A percentile compares a stretch with the other conserved stretches of the same genome.
phyloP scores from a whole-genome alignment of 2,329 filamentous ascomycete species.

The Penicillium sp. region DNA sequence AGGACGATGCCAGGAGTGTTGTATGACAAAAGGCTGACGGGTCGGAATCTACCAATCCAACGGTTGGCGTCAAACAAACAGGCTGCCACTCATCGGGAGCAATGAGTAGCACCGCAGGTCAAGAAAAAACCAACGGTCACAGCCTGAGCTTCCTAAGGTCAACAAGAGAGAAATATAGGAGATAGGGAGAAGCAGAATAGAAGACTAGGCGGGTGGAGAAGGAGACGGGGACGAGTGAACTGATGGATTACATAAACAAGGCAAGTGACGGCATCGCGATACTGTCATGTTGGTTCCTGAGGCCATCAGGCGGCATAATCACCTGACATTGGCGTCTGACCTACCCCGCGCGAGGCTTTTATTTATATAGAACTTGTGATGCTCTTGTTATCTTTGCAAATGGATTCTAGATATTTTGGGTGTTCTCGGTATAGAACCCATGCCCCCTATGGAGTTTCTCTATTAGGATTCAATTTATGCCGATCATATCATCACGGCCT shows the following conservation, averaged over 20 bases:
- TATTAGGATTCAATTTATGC: background rate
- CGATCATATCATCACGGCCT: background rate
- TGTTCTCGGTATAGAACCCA: background rate
- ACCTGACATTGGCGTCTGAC: background rate
- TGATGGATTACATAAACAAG: slow-evolving; percentile 23
- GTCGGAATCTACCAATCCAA: slow-evolving; percentile 33
- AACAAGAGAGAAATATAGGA: slow-evolving; percentile 5
- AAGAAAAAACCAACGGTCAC: slow-evolving; percentile 7
- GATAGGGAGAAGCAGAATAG: slow-evolving; percentile 3
- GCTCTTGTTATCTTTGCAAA: background rate
- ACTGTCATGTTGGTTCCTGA: slow-evolving; percentile 13
- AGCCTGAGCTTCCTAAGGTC: slow-evolving; percentile 9
- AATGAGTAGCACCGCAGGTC: slow-evolving; percentile 23
- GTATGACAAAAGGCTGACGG: slow-evolving; percentile 21
- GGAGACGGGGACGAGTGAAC: slow-evolving; percentile 11
- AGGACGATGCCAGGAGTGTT: slow-evolving; percentile 16
- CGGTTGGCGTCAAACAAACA: slow-evolving; percentile 30
- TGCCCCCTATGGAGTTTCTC: background rate
- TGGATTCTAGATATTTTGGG: background rate
- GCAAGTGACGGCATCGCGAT: slow-evolving; percentile 13
- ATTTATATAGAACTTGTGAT: background rate
- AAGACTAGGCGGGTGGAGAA: slow-evolving; percentile 22
- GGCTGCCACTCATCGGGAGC: slow-evolving; percentile 36
- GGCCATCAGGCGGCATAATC: slow-evolving; percentile 1
- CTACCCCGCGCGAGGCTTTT: background rate